Evolutionary conservation across 2,329 filamentous ascomycete genomes (phyloP).

Genomic region (Aspergillus neoniger): DNA sequence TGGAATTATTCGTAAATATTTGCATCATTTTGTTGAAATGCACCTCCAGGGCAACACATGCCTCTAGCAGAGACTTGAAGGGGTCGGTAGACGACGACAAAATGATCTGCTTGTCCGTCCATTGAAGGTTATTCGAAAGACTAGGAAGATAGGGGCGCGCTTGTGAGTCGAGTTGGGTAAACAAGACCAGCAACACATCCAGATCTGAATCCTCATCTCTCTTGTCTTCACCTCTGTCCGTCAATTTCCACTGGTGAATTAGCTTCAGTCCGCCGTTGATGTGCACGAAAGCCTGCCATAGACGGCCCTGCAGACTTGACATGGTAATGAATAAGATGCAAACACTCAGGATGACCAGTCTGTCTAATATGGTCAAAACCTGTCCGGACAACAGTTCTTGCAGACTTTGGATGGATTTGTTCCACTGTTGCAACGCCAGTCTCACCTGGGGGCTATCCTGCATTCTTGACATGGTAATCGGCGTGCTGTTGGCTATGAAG

Average conservation of each 20-base stretch:
- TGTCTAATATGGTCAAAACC: background rate
- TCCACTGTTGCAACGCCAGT: background rate
- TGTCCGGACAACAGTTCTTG: background rate
- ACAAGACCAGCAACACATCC: background rate
- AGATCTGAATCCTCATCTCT: background rate
- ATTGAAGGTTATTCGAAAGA: background rate
- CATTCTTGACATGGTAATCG: background rate
- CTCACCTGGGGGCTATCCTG: background rate
- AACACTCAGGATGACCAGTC: constrained; percentile 2
- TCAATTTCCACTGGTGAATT: constrained; percentile 6
- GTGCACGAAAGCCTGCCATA: constrained; percentile 11
- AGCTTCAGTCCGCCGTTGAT: constrained; percentile 9
- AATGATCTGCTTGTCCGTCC: background rate
- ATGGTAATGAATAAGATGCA: constrained; percentile 9
- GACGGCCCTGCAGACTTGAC: constrained; percentile 4
- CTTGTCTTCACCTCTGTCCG: background rate
- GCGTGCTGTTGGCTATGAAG: background rate
- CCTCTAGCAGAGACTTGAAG: constrained; percentile 1
- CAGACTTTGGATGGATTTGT: constrained; percentile 2
- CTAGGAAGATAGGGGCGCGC: constrained; percentile 5
- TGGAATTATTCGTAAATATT: background rate
- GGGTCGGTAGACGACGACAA: background rate
- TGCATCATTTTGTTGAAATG: constrained; percentile 1
- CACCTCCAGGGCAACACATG: background rate
- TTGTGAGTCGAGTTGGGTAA: constrained; percentile 8